Evolutionary conservation across 179 eudicot genomes (phyloP).

Genomic region (Spinacia oleracea): DNA sequence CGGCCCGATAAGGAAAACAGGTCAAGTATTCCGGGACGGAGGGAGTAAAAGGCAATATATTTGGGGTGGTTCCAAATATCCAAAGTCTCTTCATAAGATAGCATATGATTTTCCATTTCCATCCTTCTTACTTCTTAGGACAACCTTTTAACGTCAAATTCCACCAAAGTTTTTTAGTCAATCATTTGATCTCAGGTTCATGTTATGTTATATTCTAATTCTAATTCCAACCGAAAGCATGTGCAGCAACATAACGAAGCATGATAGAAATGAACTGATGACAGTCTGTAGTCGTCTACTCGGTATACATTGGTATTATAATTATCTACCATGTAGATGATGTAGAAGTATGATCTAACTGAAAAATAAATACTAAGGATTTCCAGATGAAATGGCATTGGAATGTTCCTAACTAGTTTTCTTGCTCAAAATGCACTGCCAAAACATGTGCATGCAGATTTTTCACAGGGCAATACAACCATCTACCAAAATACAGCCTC

Average conservation of each 20-base stretch:
- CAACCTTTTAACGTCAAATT: too few relatives aligned
- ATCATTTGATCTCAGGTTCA: background rate
- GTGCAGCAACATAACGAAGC: background rate
- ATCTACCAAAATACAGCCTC: constrained; percentile 23
- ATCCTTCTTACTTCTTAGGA: too few relatives aligned
- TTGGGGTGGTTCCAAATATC: too few relatives aligned
- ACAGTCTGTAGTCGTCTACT: background rate
- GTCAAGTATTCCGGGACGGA: too few relatives aligned
- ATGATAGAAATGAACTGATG: background rate
- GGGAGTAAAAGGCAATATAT: too few relatives aligned
- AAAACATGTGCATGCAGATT: constrained; percentile 20
- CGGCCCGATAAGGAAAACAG: too few relatives aligned
- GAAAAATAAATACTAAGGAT: background rate
- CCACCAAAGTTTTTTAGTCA: background rate
- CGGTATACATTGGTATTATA: background rate
- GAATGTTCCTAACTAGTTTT: constrained; percentile 23
- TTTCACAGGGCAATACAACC: constrained; percentile 25
- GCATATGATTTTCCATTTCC: too few relatives aligned
- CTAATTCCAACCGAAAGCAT: background rate
- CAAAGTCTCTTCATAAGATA: too few relatives aligned
- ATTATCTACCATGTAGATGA: background rate
- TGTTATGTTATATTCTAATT: too few relatives aligned
- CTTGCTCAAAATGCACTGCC: constrained; percentile 27
- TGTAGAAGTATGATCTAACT: constrained; percentile 4
- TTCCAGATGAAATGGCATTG: constrained; percentile 22